Evolutionary conservation across 208 protist genomes (phyloP).

Genomic region (Crithidia bombi): DNA sequence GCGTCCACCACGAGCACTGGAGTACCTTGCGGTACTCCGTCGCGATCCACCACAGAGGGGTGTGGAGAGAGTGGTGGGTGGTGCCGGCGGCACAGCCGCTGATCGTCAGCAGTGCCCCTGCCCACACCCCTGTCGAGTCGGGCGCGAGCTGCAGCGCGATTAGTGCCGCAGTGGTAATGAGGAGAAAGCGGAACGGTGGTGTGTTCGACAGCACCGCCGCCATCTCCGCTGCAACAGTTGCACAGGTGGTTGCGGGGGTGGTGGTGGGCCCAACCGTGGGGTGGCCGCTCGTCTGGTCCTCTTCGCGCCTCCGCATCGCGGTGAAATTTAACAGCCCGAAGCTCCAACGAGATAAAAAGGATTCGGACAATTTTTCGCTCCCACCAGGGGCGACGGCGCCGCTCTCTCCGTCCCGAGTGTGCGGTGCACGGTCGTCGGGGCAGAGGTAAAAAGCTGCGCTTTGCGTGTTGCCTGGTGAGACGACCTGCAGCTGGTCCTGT

Average conservation of each 20-base stretch:
- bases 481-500: neutral
- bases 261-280: too few relatives aligned
- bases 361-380: neutral
- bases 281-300: neutral
- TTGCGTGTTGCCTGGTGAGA: neutral
- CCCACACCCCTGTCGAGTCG: slow-evolving; percentile 22
- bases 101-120: slow-evolving; percentile 8
- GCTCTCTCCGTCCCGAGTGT: neutral
- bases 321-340: slow-evolving; percentile 1
- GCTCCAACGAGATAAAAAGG: slow-evolving; percentile 9
- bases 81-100: slow-evolving; percentile 12
- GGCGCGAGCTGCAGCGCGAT: slow-evolving; percentile 13
- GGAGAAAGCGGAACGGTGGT: slow-evolving; percentile 7
- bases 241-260: neutral
- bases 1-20: slow-evolving; percentile 22
- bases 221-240: neutral
- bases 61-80: slow-evolving; percentile 8
- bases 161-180: slow-evolving; percentile 2
- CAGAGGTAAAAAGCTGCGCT: neutral
- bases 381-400: neutral
- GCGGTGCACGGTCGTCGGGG: neutral
- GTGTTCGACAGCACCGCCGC: neutral
- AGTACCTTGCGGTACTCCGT: slow-evolving; percentile 23
- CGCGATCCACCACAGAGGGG: slow-evolving; percentile 13
- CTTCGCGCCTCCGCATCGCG: neutral